Percentiles rank a stretch among this genome's conserved stretches.
Evolutionary conservation across 805 yeast species (phyloP).

Genomic region (Spathaspora hagerdaliae): DNA sequence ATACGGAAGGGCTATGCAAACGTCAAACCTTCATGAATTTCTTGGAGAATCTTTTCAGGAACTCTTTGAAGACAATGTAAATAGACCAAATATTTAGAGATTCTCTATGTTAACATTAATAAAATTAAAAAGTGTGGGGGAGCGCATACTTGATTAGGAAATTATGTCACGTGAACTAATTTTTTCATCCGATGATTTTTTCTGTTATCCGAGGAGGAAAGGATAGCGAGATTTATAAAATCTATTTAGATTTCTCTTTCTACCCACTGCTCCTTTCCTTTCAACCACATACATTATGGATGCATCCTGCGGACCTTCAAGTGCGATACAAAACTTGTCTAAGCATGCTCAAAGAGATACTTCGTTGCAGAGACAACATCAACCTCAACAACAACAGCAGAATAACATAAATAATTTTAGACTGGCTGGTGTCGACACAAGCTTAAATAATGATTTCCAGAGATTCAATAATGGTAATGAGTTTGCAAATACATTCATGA

Average conservation of each 20-base stretch:
- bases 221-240: too few relatives aligned
- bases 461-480: conserved; percentile 20
- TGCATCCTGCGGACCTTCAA: conserved; percentile 43
- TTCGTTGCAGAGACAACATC: conserved; percentile 24
- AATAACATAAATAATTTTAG: conserved; percentile 12
- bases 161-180: neutral
- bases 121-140: too few relatives aligned
- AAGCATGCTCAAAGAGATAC: conserved; percentile 39
- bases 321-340: conserved; percentile 39
- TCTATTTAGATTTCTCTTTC: too few relatives aligned
- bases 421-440: conserved; percentile 22
- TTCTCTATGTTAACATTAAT: too few relatives aligned
- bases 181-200: too few relatives aligned
- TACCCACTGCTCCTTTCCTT: too few relatives aligned
- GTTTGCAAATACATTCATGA: conserved; percentile 11
- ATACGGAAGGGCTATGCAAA: conserved; percentile 77
- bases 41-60: conserved; percentile 62
- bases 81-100: neutral
- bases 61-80: conserved; percentile 13
- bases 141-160: neutral
- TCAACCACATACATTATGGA: conserved; percentile 17
- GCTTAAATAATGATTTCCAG: conserved; percentile 37
- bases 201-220: too few relatives aligned
- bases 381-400: conserved; percentile 5
- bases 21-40: conserved; percentile 70